Conservation (phyloP, 257 asterid genomes). For the Petunia axillaris region DNA sequence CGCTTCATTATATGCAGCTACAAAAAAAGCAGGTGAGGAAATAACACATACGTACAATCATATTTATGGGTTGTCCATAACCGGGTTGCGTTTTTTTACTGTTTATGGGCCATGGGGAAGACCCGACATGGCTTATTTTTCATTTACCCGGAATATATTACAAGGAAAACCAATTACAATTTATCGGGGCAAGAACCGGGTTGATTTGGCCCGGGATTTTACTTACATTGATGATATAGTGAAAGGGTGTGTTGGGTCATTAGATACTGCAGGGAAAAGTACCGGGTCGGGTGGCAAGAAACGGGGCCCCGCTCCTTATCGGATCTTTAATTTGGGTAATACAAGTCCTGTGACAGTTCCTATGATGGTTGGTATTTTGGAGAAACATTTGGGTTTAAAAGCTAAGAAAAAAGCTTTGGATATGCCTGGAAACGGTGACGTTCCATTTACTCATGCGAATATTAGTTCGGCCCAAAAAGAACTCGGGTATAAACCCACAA, state of each 20-base stretch:
- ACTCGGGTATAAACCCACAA: slow-evolving; percentile 40
- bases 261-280: slow-evolving; percentile 33
- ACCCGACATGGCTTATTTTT: slow-evolving; percentile 37
- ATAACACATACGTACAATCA: slow-evolving; percentile 36
- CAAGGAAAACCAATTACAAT: slow-evolving; percentile 30
- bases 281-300: slow-evolving; percentile 40
- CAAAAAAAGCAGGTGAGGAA: slow-evolving; percentile 36
- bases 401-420: slow-evolving; percentile 31
- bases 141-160: slow-evolving; percentile 29
- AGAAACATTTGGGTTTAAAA: slow-evolving; percentile 35
- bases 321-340: slow-evolving; percentile 37
- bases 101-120: slow-evolving; percentile 41
- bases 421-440: slow-evolving; percentile 43
- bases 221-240: slow-evolving; percentile 35
- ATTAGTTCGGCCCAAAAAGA: slow-evolving; percentile 34
- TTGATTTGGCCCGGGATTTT: slow-evolving; percentile 32
- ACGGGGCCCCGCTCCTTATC: slow-evolving; percentile 29
- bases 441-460: slow-evolving; percentile 40
- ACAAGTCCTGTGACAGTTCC: slow-evolving; percentile 32
- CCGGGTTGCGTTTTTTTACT: slow-evolving; percentile 33
- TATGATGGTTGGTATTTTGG: slow-evolving; percentile 38
- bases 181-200: slow-evolving; percentile 34
- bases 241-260: slow-evolving; percentile 33
- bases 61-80: slow-evolving; percentile 33
- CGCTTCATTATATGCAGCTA: slow-evolving; percentile 32